Evolutionary conservation across 1,139 yeast genomes (phyloP).

Genomic region (Tardiomyces digboiensis): DNA sequence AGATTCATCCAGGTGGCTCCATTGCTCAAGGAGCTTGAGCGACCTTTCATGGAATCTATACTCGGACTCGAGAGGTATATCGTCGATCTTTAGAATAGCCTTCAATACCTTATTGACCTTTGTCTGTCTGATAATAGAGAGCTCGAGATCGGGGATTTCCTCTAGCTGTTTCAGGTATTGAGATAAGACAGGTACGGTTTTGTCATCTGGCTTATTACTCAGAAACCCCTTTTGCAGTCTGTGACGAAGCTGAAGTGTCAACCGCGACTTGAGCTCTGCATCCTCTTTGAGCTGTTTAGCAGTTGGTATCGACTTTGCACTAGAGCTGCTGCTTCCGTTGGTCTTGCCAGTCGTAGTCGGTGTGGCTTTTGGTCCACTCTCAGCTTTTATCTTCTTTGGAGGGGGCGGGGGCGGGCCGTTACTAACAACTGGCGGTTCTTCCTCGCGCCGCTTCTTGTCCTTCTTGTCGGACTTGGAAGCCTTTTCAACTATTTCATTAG

Average conservation of each 20-base stretch:
- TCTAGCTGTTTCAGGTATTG: slow-evolving; percentile 21
- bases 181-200: slow-evolving; percentile 15
- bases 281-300: slow-evolving; percentile 14
- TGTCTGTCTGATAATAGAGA: slow-evolving; percentile 25
- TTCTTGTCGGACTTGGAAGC: slow-evolving; percentile 3
- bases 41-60: slow-evolving; percentile 19
- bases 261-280: slow-evolving; percentile 7
- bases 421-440: not conserved
- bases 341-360: not conserved
- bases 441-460: not conserved
- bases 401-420: not conserved
- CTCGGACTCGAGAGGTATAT: slow-evolving; percentile 19
- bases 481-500: slow-evolving; percentile 18
- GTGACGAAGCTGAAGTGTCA: slow-evolving; percentile 17
- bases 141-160: slow-evolving; percentile 23
- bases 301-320: slow-evolving; percentile 5
- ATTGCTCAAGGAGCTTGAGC: slow-evolving; percentile 17
- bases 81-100: slow-evolving; percentile 16
- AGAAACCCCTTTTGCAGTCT: slow-evolving; percentile 25
- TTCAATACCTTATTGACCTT: slow-evolving; percentile 27
- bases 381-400: slow-evolving; percentile 3
- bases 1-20: slow-evolving; percentile 19
- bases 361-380: slow-evolving; percentile 1
- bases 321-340: slow-evolving; percentile 1
- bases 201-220: slow-evolving; percentile 16